Base-by-base conservation (phyloP, 2,329 filamentous ascomycete genomes). In the Triangularia setosa region DNA sequence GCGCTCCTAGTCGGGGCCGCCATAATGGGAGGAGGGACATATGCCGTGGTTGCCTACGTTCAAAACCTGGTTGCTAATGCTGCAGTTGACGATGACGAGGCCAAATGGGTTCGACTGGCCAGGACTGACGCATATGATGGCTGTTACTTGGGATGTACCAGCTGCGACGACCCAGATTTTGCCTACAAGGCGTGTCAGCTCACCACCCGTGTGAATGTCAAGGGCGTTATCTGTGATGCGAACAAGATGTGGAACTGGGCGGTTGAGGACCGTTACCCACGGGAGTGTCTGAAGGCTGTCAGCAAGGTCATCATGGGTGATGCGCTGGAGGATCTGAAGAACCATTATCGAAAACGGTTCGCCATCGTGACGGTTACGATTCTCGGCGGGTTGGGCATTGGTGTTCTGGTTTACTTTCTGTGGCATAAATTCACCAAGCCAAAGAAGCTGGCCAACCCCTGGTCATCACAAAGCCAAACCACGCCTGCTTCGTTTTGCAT, bases 191-290 rank as follows among this genome's bases (percentile, higher is more conserved):
- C 68, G 11, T 71, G 69, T 67, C 59, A 64, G 54, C 55, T 52
- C 18, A 69, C 68, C 12, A 62, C 67, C 16, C 48, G 54, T 25
- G 62, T 55, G 24, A 16, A 58, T 6, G 67, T 66, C 24, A 30
- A 62, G n/a, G 63, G 56, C 24, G 61, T 59, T 7, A 54, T 59
- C 40, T 71, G 69, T 55, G 68, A 67, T 54, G 69, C 40, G n/a
- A 63, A 62, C 40, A 54, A 33, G 35, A 71, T 71, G 68, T 71
- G 68, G 67, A 71, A 69, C 63, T 71, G 68, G 67, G 48, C 54
- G 6, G 33, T n/a, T 12, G 40, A 28, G n/a, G 68, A 69, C 28
- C 63, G 65, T 21, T 71, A 69, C n/a, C 69, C 68, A 1, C 40
- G 54, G 27, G 9, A 21, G 21, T 71, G 69, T 27, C 65, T 71